Evolutionary conservation across 139 green algal species (phyloP).

Genomic region (Chlamydomonas sphaeroides): DNA sequence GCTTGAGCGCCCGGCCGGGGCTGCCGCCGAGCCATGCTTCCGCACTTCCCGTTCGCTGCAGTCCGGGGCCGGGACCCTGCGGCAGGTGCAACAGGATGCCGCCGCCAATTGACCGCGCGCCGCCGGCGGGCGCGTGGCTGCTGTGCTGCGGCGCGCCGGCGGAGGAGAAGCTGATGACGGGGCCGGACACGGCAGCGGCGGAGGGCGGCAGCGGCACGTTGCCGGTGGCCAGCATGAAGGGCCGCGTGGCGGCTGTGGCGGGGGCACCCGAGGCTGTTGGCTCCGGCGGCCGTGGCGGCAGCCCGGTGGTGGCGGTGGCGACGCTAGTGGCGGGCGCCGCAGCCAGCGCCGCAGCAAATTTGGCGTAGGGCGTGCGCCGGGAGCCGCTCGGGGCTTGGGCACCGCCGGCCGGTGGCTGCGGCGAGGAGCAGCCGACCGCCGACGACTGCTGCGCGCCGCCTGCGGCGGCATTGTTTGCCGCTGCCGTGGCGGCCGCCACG

Average conservation of each 20-base stretch:
- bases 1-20: no score
- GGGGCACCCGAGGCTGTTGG: neutral
- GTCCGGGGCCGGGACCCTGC: neutral
- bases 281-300: slow-evolving; percentile 7
- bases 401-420: no score
- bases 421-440: no score
- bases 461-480: neutral
- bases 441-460: neutral
- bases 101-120: slow-evolving; percentile 1
- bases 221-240: no score
- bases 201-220: neutral
- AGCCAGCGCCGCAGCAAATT: no score
- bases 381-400: no score
- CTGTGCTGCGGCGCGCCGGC: slow-evolving; percentile 20
- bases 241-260: no score
- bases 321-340: neutral
- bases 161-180: slow-evolving; percentile 13
- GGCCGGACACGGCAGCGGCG: slow-evolving; percentile 15
- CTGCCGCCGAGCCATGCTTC: no score
- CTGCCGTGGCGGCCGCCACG: neutral
- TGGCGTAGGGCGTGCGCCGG: neutral
- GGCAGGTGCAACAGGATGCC: slow-evolving; percentile 21
- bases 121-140: neutral
- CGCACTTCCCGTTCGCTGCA: no score
- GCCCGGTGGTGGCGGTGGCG: neutral